phyloP scores from a whole-genome alignment of 495 filamentous ascomycete genomes.

The Aspergillus incahuasiensis region DNA sequence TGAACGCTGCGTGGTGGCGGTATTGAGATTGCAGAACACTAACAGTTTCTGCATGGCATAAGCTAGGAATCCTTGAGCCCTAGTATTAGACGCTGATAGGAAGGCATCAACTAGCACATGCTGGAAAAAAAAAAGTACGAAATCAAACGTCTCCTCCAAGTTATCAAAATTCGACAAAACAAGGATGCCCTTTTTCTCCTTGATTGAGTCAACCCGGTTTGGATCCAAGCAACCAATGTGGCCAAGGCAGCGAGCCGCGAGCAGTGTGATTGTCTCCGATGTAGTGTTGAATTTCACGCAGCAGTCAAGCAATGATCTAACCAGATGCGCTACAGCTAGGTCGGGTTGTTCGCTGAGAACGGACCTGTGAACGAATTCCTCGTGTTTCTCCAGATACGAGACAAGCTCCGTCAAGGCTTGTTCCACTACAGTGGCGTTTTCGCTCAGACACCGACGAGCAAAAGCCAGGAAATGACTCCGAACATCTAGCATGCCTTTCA shows the following conservation, averaged over 20 bases:
- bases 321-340: conserved; percentile 62
- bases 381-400: conserved; percentile 64
- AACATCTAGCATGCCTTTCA: conserved; percentile 57
- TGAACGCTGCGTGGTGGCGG: conserved; percentile 49
- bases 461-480: conserved; percentile 65
- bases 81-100: conserved; percentile 77
- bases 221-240: conserved; percentile 88
- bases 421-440: conserved; percentile 77
- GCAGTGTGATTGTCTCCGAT: conserved; percentile 58
- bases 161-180: conserved; percentile 80
- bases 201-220: conserved; percentile 75
- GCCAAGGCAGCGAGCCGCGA: conserved; percentile 76
- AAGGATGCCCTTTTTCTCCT: conserved; percentile 73
- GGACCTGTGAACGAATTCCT: conserved; percentile 74
- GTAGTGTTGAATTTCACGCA: conserved; percentile 70
- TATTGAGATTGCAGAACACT: conserved; percentile 63
- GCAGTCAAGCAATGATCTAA: conserved; percentile 76
- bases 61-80: conserved; percentile 82
- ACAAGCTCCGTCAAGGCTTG: conserved; percentile 74
- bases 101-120: conserved; percentile 88
- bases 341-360: conserved; percentile 84
- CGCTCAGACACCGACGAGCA: conserved; percentile 66
- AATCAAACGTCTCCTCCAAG: conserved; percentile 76
- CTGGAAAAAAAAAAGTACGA: conserved; percentile 78
- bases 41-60: conserved; percentile 92